Evolutionary conservation across 495 filamentous ascomycete species (phyloP).

Genomic region (Parachaetomium inaequale): DNA sequence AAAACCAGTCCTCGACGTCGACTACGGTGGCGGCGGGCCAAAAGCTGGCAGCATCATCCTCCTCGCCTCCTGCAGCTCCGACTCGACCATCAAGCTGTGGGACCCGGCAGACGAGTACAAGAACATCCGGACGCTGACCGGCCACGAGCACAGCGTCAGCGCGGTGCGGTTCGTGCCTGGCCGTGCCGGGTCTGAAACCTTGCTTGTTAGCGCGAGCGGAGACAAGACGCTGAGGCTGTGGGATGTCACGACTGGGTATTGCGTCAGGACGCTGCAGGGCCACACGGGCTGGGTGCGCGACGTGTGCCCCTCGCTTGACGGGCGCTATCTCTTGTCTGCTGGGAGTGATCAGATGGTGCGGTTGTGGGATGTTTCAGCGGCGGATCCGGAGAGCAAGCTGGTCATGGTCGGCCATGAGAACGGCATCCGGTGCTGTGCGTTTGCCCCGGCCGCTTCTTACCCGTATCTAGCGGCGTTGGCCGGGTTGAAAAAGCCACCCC

Average conservation of each 20-base stretch:
- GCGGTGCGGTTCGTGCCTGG: slow-evolving; percentile 84
- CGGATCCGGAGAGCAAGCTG: slow-evolving; percentile 63
- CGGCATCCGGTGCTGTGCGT: slow-evolving; percentile 78
- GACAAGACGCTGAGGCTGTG: slow-evolving; percentile 86
- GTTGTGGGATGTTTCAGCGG: slow-evolving; percentile 73
- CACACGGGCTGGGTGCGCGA: slow-evolving; percentile 86
- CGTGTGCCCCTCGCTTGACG: slow-evolving; percentile 77
- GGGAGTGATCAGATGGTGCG: slow-evolving; percentile 76
- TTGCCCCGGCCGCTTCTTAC: slow-evolving; percentile 81
- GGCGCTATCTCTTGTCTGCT: slow-evolving; percentile 72
- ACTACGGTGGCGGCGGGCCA: slow-evolving; percentile 89
- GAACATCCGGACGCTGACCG: slow-evolving; percentile 85
- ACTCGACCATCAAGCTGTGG: slow-evolving; percentile 95
- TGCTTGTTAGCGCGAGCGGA: slow-evolving; percentile 74
- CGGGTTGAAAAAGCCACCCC: slow-evolving; percentile 69
- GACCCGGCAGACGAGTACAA: slow-evolving; percentile 92
- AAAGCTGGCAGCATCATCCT: slow-evolving; percentile 75
- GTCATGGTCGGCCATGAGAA: slow-evolving; percentile 90
- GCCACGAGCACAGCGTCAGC: slow-evolving; percentile 89
- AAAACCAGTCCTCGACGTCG: slow-evolving; percentile 79
- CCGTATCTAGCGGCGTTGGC: slow-evolving; percentile 73
- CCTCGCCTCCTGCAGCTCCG: slow-evolving; percentile 84
- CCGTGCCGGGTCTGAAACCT: slow-evolving; percentile 64
- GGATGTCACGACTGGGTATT: slow-evolving; percentile 90
- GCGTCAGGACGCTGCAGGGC: slow-evolving; percentile 74